Conservation (phyloP, 257 asterid genomes). For the Haberlea rhodopensis region DNA sequence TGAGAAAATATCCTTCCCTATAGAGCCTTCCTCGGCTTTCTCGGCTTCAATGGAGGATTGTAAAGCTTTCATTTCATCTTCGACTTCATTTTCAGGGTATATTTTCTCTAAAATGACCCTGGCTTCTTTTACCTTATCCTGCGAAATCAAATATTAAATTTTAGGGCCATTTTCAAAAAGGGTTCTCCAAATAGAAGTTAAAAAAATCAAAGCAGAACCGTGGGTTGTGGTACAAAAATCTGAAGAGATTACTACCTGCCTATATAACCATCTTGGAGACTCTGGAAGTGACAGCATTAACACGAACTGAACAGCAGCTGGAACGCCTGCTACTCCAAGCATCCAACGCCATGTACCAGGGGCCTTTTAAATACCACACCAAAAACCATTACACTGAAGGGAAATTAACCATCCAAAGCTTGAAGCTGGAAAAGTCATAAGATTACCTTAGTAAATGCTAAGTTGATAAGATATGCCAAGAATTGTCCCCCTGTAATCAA, state of each 20-base stretch:
- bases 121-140: conserved; percentile 53
- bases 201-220: neutral
- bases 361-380: neutral
- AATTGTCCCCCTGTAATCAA: neutral
- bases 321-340: conserved; percentile 25
- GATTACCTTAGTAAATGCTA: neutral
- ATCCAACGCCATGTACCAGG: neutral
- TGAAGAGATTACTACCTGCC: conserved; percentile 36
- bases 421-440: neutral
- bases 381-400: conserved; percentile 7
- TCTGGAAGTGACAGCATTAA: conserved; percentile 78
- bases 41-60: conserved; percentile 58
- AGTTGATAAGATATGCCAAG: neutral
- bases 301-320: conserved; percentile 64
- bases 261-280: conserved; percentile 84
- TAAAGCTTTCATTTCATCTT: conserved; percentile 61
- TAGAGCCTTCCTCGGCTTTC: conserved; percentile 42
- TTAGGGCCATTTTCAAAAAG: neutral
- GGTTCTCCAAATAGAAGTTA: neutral
- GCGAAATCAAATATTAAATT: conserved; percentile 4
- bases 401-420: neutral
- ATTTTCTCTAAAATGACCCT: conserved; percentile 63
- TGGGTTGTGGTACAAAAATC: neutral
- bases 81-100: conserved; percentile 66
- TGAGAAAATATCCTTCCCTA: conserved; percentile 31